These are phyloP conservation scores for Aspergillus steynii DNA, from an alignment of 495 filamentous ascomycete genomes.

Conservation along the genomic window DNA sequence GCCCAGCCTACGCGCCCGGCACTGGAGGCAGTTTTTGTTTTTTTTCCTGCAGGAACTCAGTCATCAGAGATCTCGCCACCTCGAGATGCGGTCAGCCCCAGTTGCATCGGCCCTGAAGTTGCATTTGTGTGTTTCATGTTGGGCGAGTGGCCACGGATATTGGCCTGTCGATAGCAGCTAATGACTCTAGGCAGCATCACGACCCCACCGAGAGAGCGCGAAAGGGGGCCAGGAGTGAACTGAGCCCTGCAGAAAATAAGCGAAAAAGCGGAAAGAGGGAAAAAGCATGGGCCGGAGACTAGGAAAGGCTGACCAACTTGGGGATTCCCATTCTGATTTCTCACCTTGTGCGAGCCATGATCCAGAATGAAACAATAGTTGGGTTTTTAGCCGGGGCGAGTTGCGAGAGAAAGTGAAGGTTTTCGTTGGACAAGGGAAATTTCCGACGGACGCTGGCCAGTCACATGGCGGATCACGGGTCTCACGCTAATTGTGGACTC, in stretches of 20 bases:
- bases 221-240: background rate
- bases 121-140: background rate
- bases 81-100: background rate
- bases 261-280: no score
- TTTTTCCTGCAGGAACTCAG: background rate
- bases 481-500: slow-evolving; percentile 4
- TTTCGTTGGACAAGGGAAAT: slow-evolving; percentile 1
- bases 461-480: slow-evolving; percentile 18
- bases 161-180: background rate
- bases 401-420: background rate
- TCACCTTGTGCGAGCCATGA: background rate
- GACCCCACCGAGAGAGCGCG: background rate
- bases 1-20: background rate
- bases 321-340: background rate
- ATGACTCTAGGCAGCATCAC: background rate
- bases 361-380: background rate
- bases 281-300: no score
- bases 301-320: background rate
- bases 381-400: background rate
- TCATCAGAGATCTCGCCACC: background rate
- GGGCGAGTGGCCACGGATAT: background rate
- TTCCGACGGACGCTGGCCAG: slow-evolving; percentile 4
- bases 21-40: background rate
- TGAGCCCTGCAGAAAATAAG: background rate
- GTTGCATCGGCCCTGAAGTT: background rate